phyloP scores from a whole-genome alignment of 805 yeast genomes.

The Saccharomycopsis sp. region DNA sequence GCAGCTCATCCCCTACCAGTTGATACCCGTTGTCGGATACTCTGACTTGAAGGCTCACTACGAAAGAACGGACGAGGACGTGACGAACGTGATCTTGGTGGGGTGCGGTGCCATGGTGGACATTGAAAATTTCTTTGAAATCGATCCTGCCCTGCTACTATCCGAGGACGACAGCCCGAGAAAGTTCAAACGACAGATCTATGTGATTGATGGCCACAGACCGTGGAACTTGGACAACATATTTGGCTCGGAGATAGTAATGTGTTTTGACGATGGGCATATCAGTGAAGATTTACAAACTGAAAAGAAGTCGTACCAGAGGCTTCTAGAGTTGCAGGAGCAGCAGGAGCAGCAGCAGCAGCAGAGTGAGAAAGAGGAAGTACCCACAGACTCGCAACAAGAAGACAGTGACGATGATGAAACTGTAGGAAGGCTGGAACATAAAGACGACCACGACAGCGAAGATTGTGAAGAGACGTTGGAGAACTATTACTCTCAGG shows the following conservation, averaged over 20 bases:
- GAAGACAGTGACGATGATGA: slow-evolving; percentile 24
- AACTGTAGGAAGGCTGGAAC: slow-evolving; percentile 26
- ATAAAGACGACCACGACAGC: slow-evolving; percentile 24
- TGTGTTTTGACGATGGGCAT: slow-evolving; percentile 82
- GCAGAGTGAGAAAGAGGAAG: slow-evolving; percentile 31
- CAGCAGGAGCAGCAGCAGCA: slow-evolving; percentile 32
- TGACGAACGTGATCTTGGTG: slow-evolving; percentile 64
- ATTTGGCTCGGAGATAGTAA: slow-evolving; percentile 69
- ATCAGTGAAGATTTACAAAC: slow-evolving; percentile 47
- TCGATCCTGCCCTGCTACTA: slow-evolving; percentile 46
- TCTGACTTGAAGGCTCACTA: slow-evolving; percentile 63
- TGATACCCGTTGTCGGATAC: slow-evolving; percentile 90
- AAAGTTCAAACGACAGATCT: slow-evolving; percentile 48
- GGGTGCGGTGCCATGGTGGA: slow-evolving; percentile 96
- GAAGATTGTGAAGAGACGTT: slow-evolving; percentile 41
- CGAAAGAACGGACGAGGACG: slow-evolving; percentile 56
- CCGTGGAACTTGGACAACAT: slow-evolving; percentile 96
- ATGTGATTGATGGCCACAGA: slow-evolving; percentile 82
- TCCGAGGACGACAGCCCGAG: slow-evolving; percentile 27
- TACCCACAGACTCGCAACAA: slow-evolving; percentile 27
- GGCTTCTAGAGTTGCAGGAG: slow-evolving; percentile 36
- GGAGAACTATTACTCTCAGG: slow-evolving; percentile 75
- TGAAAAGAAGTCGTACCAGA: slow-evolving; percentile 56
- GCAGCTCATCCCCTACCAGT: slow-evolving; percentile 77
- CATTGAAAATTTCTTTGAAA: slow-evolving; percentile 61